Conservation (phyloP, 106 monocot genomes). For the Allium sativum region DNA sequence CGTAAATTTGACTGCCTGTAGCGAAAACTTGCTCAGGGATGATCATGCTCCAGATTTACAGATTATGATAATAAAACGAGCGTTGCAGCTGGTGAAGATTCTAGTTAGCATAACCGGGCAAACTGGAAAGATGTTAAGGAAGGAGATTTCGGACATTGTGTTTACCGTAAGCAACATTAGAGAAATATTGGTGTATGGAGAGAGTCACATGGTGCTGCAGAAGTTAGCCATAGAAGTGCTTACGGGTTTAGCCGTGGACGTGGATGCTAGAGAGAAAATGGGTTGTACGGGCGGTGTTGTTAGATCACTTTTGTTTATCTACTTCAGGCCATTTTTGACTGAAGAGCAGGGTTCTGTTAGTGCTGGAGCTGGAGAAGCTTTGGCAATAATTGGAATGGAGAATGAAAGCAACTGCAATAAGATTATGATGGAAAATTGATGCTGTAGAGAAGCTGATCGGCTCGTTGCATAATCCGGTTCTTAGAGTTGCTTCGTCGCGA, state of each 20-base stretch:
- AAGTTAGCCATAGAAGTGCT: constrained; percentile 17
- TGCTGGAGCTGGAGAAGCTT: constrained; percentile 32
- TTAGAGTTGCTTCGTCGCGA: constrained; percentile 24
- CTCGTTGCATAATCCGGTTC: constrained; percentile 14
- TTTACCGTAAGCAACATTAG: constrained; percentile 13
- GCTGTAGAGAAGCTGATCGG: constrained; percentile 23
- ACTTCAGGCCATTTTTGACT: neutral
- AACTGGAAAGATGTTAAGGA: constrained; percentile 9
- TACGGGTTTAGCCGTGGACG: constrained; percentile 13
- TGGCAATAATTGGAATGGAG: constrained; percentile 56
- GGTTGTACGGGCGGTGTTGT: constrained; percentile 10
- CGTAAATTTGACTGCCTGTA: constrained; percentile 4
- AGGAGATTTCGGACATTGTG: constrained; percentile 9
- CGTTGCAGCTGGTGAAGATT: constrained; percentile 10
- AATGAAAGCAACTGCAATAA: constrained; percentile 25
- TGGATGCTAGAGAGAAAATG: constrained; percentile 9
- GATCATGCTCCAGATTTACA: constrained; percentile 6
- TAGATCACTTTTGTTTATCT: constrained; percentile 10
- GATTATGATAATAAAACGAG: constrained; percentile 6
- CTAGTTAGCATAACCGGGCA: constrained; percentile 9
- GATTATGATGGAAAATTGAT: constrained; percentile 26
- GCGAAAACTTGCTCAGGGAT: constrained; percentile 17
- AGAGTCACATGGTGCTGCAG: constrained; percentile 6
- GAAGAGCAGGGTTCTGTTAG: constrained; percentile 1
- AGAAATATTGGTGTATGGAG: constrained; percentile 11